These are phyloP conservation scores for Diaporthe vaccinii DNA, from an alignment of 2,329 filamentous ascomycete species.

Conservation along the genomic window DNA sequence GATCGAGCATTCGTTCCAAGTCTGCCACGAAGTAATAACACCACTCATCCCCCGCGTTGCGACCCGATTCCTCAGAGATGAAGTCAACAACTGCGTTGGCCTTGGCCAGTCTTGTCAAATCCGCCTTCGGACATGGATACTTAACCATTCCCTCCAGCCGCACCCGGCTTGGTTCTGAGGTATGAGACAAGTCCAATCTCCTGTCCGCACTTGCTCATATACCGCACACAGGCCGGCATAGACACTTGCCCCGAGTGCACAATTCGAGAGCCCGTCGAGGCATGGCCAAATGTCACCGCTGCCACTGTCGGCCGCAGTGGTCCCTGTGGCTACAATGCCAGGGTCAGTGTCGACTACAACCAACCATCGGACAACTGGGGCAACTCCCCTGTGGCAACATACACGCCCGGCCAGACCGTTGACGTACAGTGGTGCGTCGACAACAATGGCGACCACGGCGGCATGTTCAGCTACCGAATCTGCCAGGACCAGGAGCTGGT, in stretches of 20 bases:
- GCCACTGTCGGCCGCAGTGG: conserved; percentile 63
- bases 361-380: conserved; percentile 60
- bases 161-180: conserved; percentile 59
- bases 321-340: conserved; percentile 67
- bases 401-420: conserved; percentile 59
- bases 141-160: conserved; percentile 58
- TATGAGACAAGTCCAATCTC: conserved; percentile 42
- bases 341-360: conserved; percentile 67
- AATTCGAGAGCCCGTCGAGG: conserved; percentile 64
- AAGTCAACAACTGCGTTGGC: conserved; percentile 1
- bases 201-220: neutral
- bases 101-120: conserved; percentile 18
- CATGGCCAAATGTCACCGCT: conserved; percentile 62
- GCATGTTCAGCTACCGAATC: conserved; percentile 69
- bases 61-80: neutral
- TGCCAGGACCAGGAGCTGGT: conserved; percentile 65
- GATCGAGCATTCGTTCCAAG: neutral
- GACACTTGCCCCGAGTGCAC: conserved; percentile 68
- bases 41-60: neutral
- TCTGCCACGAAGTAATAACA: neutral
- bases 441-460: conserved; percentile 68
- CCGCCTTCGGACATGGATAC: conserved; percentile 58
- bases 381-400: conserved; percentile 56
- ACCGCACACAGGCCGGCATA: conserved; percentile 54
- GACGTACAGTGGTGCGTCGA: conserved; percentile 70